phyloP scores from a whole-genome alignment of 129 eudicot species.

The Tagetes erecta region DNA sequence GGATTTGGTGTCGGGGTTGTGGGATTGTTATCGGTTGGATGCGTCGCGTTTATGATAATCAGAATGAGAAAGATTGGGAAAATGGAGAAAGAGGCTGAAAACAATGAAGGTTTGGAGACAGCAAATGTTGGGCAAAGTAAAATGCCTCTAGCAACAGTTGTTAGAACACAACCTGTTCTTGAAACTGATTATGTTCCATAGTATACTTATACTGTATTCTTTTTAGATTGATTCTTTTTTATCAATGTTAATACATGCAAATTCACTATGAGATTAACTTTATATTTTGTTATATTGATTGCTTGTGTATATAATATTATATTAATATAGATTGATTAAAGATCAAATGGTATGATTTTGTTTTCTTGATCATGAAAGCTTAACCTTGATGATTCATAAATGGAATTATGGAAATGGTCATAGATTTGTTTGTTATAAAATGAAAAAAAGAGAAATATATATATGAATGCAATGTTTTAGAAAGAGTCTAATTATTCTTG shows the following conservation, averaged over 20 bases:
- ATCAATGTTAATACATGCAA: background rate
- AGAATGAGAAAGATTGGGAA: slow-evolving; percentile 34
- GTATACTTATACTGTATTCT: background rate
- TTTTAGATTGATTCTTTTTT: background rate
- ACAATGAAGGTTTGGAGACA: slow-evolving; percentile 55
- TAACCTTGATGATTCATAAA: too few relatives aligned
- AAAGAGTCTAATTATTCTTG: too few relatives aligned
- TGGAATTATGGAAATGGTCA: too few relatives aligned
- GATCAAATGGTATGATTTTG: too few relatives aligned
- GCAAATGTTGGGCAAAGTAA: slow-evolving; percentile 62
- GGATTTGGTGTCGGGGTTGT: slow-evolving; percentile 53
- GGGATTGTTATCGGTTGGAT: slow-evolving; percentile 35
- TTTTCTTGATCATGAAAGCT: too few relatives aligned
- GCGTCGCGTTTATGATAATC: slow-evolving; percentile 29
- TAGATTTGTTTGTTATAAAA: too few relatives aligned
- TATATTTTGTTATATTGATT: too few relatives aligned
- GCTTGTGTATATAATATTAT: too few relatives aligned
- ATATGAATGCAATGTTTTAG: too few relatives aligned
- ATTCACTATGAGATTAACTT: background rate
- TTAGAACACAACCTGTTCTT: slow-evolving; percentile 79
- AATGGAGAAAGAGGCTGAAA: slow-evolving; percentile 66
- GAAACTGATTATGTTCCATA: slow-evolving; percentile 67
- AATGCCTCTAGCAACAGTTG: slow-evolving; percentile 72
- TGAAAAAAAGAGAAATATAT: too few relatives aligned
- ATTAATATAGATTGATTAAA: too few relatives aligned